These are phyloP conservation scores for Quercus parvula DNA, from an alignment of 306 rosid genomes.

Conservation along the genomic window DNA sequence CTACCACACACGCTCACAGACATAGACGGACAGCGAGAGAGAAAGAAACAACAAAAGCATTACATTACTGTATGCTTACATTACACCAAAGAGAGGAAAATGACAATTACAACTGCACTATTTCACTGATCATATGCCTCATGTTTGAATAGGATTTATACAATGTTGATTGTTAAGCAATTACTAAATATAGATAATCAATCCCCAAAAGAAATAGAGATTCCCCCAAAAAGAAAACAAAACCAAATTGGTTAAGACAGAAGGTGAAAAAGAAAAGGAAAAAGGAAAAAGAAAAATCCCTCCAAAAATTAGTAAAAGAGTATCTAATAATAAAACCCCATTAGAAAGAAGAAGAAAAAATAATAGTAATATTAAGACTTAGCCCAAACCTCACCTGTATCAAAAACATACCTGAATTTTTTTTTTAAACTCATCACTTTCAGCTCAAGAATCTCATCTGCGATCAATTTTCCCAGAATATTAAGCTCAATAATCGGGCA, in stretches of 20 bases:
- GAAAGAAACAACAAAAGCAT: conserved; percentile 12
- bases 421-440: background rate
- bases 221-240: background rate
- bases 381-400: conserved; percentile 37
- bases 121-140: conserved; percentile 9
- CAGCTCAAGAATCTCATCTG: conserved; percentile 22
- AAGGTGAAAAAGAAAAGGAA: background rate
- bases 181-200: conserved; percentile 17
- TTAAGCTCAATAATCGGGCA: conserved; percentile 76
- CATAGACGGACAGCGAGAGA: background rate
- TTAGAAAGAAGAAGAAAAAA: background rate
- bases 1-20: conserved; percentile 24
- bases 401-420: conserved; percentile 34
- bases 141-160: conserved; percentile 32
- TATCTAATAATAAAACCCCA: conserved; percentile 36
- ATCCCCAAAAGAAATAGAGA: conserved; percentile 8
- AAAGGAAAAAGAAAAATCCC: background rate
- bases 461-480: background rate
- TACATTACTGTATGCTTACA: conserved; percentile 15
- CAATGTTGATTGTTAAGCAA: conserved; percentile 34
- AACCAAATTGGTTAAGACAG: conserved; percentile 22
- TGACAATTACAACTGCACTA: conserved; percentile 21
- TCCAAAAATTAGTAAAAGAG: conserved; percentile 41
- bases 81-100: background rate
- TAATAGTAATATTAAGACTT: conserved; percentile 1